phyloP scores from a whole-genome alignment of 495 filamentous ascomycete species.

The Annulohypoxylon bovei region DNA sequence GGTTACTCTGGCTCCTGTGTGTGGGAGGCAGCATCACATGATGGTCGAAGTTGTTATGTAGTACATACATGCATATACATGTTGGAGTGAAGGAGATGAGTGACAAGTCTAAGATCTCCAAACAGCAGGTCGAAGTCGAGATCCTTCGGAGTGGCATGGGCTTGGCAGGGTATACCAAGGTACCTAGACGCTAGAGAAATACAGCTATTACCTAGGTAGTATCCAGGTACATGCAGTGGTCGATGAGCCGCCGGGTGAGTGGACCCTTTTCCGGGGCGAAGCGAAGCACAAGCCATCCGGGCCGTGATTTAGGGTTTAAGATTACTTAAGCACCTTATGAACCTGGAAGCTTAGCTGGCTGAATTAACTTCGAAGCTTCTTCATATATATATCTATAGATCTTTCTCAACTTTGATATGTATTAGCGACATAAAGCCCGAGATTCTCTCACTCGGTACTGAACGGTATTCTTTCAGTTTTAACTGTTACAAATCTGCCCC shows the following conservation, averaged over 20 bases:
- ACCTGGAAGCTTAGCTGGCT: background rate
- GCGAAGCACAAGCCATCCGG: slow-evolving; percentile 7
- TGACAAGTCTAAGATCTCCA: slow-evolving; percentile 11
- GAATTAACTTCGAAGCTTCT: background rate
- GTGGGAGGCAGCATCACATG: slow-evolving; percentile 2
- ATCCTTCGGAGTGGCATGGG: slow-evolving; percentile 1
- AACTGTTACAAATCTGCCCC: background rate
- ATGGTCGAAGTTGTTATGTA: background rate
- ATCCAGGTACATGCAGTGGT: slow-evolving; percentile 2
- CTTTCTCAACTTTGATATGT: background rate
- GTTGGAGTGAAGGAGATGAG: background rate
- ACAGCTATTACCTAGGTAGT: background rate
- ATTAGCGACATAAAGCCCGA: background rate
- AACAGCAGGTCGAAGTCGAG: slow-evolving; percentile 4
- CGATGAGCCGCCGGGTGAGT: slow-evolving; percentile 7
- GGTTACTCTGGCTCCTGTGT: background rate
- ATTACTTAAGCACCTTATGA: slow-evolving; percentile 29
- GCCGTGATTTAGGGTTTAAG: slow-evolving; percentile 12
- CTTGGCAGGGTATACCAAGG: slow-evolving; percentile 11
- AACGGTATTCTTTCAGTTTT: background rate
- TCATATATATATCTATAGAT: background rate
- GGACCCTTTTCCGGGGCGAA: slow-evolving; percentile 10
- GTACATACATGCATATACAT: background rate
- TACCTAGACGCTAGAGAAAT: background rate
- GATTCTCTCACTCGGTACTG: background rate